phyloP scores from a whole-genome alignment of 768 basidiomycete species.

The Russula lepida region DNA sequence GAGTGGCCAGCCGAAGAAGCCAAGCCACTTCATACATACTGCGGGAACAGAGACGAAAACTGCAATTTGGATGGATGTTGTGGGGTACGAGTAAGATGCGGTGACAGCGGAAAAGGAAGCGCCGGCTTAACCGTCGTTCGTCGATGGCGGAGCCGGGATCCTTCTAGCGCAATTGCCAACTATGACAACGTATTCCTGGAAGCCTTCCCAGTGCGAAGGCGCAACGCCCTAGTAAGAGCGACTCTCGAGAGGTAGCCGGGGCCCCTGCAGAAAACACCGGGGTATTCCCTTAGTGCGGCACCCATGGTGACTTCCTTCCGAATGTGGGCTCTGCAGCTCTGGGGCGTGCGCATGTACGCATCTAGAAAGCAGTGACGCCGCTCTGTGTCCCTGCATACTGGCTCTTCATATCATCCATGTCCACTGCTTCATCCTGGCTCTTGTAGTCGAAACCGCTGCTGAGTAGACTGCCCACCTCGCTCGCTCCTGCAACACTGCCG shows the following conservation, averaged over 20 bases:
- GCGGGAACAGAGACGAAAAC: conserved; percentile 1
- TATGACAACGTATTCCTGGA: background rate
- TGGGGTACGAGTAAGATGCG: background rate
- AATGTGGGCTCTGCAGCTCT: background rate
- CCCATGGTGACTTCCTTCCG: background rate
- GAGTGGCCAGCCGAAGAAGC: background rate
- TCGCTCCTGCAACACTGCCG: conserved; percentile 63
- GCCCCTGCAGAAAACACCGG: background rate
- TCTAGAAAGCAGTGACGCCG: conserved; percentile 77
- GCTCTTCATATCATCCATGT: conserved; percentile 81
- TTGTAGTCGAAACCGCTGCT: conserved; percentile 71
- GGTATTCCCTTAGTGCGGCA: background rate
- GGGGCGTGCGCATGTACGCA: conserved; percentile 5
- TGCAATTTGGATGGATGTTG: background rate
- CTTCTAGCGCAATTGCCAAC: background rate
- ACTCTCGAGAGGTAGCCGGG: background rate
- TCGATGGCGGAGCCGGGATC: background rate
- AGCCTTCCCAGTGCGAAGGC: conserved; percentile 1
- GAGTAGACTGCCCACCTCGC: conserved; percentile 63
- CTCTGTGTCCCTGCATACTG: conserved; percentile 82
- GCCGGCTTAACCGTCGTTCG: background rate
- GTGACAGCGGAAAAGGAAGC: background rate
- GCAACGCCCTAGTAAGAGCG: conserved; percentile 12
- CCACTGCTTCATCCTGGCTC: conserved; percentile 76
- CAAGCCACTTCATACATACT: background rate